Conservation (phyloP, 140 eudicot genomes). For the Senecio squalidus region DNA sequence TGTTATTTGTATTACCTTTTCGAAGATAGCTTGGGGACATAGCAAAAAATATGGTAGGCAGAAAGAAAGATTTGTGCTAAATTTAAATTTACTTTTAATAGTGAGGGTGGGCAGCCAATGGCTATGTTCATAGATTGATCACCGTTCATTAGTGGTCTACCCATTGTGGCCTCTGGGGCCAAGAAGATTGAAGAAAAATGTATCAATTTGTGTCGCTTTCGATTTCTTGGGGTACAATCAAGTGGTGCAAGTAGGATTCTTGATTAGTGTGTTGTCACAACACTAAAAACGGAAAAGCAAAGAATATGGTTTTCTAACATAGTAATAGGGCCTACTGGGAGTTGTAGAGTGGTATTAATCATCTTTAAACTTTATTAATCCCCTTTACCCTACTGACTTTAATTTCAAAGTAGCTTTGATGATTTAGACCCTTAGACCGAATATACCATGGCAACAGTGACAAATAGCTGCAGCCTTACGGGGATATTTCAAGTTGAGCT, state of each 20-base stretch:
- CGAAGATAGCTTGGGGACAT: constrained; percentile 5
- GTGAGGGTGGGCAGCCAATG: constrained; percentile 14
- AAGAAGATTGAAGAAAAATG: background rate
- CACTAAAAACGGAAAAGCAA: constrained; percentile 7
- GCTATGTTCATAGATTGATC: constrained; percentile 5
- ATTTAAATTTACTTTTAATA: background rate
- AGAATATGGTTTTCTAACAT: constrained; percentile 6
- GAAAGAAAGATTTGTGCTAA: constrained; percentile 12
- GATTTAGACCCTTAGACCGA: background rate
- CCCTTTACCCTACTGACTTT: background rate
- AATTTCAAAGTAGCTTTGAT: constrained; percentile 15
- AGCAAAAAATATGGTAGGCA: constrained; percentile 1
- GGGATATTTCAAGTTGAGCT: background rate
- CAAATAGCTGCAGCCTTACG: background rate
- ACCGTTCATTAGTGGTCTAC: constrained; percentile 14
- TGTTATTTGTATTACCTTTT: background rate
- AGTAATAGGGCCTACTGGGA: constrained; percentile 8
- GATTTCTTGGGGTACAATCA: constrained; percentile 10
- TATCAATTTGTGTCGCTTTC: constrained; percentile 17
- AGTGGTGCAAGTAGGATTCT: constrained; percentile 31
- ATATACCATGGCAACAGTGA: background rate
- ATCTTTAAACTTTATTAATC: constrained; percentile 1
- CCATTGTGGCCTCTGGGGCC: constrained; percentile 17
- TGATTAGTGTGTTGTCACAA: constrained; percentile 11
- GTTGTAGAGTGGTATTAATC: constrained; percentile 10